Base-by-base conservation (phyloP, 139 green algal species). In the Coelastrella sp. region DNA sequence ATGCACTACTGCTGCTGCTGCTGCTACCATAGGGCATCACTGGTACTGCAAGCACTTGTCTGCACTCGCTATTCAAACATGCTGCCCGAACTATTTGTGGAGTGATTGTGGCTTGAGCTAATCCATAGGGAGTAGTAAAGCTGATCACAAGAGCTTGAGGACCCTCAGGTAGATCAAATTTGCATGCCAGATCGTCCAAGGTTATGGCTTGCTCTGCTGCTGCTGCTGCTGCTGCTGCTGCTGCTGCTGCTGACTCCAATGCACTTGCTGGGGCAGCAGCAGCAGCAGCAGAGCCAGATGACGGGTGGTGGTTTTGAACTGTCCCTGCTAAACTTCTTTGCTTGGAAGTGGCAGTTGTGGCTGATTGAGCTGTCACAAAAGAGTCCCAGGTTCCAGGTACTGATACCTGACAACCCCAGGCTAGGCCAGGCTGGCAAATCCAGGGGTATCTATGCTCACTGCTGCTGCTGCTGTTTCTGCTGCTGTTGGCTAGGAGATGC, bases 41-140 rank as follows among this genome's bases (percentile, higher is more conserved):
- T 60, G 81, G 81, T 8, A 86, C 59, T 25, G 81, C 81, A 20
- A 86, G n/a, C 58, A 86, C 60, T 22, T 86, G 58, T 59, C 81
- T 73, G n/a, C 81, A 86, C 6, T 58, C n/a, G 60, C 81, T 75
- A 25, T 70, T 86, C n/a, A 86, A 59, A 14, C 57, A 20, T 20
- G 81, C 81, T 59, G 81, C 81, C 6, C 81, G 12, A n/a, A 86
- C n/a, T 14, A 74, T 19, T 59, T 86, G 81, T 25, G 81, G 60
- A 10, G 25, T 56, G 22, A 86, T 61, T 11, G 81, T 86, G 20
- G 81, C 81, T 15, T 73, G 59, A 25, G 81, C 81, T 24, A 86
- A 35, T 4, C 81, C 81, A 59, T 74, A 74, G 11, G 81, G 81
- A 14, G 81, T 86, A 7, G 22, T 86, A 65, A 86, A 74, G 22